Evolutionary conservation across 441 rosid species (phyloP), one percentile per base, ranked within the genome.

Genomic region (Eruca vesicaria): DNA sequence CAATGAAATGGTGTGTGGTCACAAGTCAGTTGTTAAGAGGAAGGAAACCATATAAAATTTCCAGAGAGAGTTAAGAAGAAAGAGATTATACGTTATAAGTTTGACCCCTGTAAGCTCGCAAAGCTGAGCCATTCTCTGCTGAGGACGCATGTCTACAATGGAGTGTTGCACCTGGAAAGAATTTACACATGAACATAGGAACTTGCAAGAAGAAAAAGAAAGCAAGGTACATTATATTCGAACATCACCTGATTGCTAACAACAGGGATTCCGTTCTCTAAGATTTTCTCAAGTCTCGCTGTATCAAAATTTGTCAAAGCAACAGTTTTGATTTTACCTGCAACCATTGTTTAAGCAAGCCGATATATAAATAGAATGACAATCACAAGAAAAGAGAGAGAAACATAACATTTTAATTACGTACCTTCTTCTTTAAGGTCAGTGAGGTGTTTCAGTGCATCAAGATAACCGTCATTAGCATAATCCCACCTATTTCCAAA

Each of bases 401-500:
- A 48, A 50, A 50, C 56, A 50, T 26, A 53, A 0, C 70, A 59
- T 6, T 6, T 29, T 21, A 4, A 56, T 9, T 33, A 63, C 57
- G 58, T 57, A 93, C 97, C 99, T 86, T 95, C 91, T 82, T 84
- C 96, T 84, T 91, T 93, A 4, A 95, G 79, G 80, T 91, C 99
- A 36, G 94, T 86, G 33, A 95, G 91, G 80, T 95, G 93, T 77
- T 90, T 95, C 68, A 95, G 77, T 10, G 96, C 96, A 74, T 95
- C 99, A 65, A 95, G 93, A 79, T 95, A 95, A 43, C 96, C 97
- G 0, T 85, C 70, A 88, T 93, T 91, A 0, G 98, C 86, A 77
- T 95, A 95, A 81, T 95, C 99, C 97, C 98, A 93, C 99, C 98
- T 93, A 73, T 83, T 68, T 61, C 23, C n/a, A n/a, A n/a, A n/a